Evolutionary conservation across 1,284 basidiomycete species (phyloP), one percentile per base, ranked within the genome.

Genomic region (Kwoniella shivajii): DNA sequence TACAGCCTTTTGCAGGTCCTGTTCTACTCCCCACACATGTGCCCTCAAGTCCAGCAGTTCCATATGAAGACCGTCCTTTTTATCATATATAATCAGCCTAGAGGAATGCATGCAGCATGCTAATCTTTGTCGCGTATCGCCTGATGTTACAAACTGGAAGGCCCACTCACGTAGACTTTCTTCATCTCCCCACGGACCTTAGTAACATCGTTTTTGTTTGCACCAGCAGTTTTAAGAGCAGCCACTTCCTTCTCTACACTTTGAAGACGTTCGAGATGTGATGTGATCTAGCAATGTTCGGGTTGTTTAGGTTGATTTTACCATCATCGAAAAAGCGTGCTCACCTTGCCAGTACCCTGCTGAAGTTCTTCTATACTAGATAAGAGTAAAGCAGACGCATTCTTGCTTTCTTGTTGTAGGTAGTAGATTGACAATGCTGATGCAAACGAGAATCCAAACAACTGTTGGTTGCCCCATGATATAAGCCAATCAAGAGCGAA

Each of bases 201-300:
- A 31, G 84, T 82, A 27, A 90, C 79, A 65, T 94, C 91, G 48
- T 92, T 90, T 76, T 90, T 92, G 30, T 81, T 82, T 4, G 88
- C 83, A 2, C 86, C 83, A 18, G 79, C 76, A 48, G 85, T 84
- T n/a, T 83, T 81, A 29, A 94, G 72, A 0, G 86, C 85, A 72
- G 88, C 90, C 63, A 93, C 74, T 69, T 92, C 90, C 74, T 91
- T 91, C 78, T 94, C 91, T 2, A 92, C 89, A 2, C 86, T 84
- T 73, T 92, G 88, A 68, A 94, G 90, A 55, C 90, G 83, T 60
- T 87, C 82, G 3, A 94, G 85, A 76, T 94, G 91, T 24, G 86
- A 84, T 10, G 90, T 87, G 64, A 93, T 87, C 90, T 92, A 51
- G n/a, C n/a, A n/a, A n/a, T 22, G 46, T 33, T 16, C 13, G 24